A percentile compares a stretch with the other conserved stretches of the same genome.
These are phyloP conservation scores for Plasmodium adleri DNA, from an alignment of 169 alveolate genomes.

Conservation along the genomic window DNA sequence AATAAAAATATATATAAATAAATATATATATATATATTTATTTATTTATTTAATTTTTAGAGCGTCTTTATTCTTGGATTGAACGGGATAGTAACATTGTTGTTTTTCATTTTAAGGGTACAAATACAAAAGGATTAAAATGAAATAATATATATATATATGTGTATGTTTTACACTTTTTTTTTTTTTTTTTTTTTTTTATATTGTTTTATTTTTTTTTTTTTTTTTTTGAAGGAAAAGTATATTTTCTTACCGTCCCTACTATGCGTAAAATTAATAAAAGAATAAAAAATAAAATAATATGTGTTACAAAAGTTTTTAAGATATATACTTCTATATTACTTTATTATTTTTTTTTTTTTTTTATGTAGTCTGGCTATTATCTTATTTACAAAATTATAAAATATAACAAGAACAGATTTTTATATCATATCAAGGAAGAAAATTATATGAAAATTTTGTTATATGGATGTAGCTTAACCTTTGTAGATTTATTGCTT, in stretches of 20 bases:
- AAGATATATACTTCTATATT: not conserved
- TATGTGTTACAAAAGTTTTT: not conserved
- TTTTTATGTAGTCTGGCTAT: conserved; percentile 18
- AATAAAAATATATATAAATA: conserved; percentile 1
- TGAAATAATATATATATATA: not conserved
- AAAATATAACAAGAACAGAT: conserved; percentile 2
- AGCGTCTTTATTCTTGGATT: conserved; percentile 5
- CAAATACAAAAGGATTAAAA: not conserved
- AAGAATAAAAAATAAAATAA: conserved; percentile 1
- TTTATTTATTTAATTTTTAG: conserved; percentile 3
- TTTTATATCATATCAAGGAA: conserved; percentile 14
- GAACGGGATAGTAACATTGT: not conserved
- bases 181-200: too few relatives aligned
- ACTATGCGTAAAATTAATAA: conserved; percentile 29
- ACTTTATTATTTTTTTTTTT: not conserved
- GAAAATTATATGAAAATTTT: conserved; percentile 26
- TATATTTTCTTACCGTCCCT: conserved; percentile 27
- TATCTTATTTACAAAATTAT: conserved; percentile 10
- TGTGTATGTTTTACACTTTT: not conserved
- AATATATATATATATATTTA: not conserved
- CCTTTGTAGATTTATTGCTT: conserved; percentile 8
- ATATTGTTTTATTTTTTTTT: not conserved
- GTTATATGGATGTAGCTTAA: conserved; percentile 15
- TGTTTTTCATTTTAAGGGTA: conserved; percentile 1
- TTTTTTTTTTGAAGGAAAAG: conserved; percentile 4